Percentiles rank a stretch among this genome's conserved stretches.
Evolutionary conservation across 306 rosid species (phyloP).

Genomic region (Sphenostylis stenocarpa): DNA sequence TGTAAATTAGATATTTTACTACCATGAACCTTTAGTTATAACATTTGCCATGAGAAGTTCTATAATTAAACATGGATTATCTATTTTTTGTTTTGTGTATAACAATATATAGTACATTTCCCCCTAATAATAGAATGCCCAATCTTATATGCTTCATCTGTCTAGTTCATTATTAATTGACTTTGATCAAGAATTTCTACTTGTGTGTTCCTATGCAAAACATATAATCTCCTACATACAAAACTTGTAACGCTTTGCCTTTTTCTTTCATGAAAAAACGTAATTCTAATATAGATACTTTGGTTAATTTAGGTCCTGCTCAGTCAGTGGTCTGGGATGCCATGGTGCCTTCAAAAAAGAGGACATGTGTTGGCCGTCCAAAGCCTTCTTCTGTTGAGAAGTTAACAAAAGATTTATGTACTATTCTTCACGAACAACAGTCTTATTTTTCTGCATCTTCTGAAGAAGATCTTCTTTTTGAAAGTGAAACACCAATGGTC

Average conservation of each 20-base stretch:
- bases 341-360: constrained; percentile 85
- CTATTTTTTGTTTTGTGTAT: background rate
- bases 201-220: background rate
- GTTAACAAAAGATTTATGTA: constrained; percentile 88
- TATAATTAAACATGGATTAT: background rate
- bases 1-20: constrained; percentile 1
- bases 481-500: constrained; percentile 89
- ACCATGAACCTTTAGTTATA: constrained; percentile 14
- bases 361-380: constrained; percentile 83
- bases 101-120: background rate
- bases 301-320: constrained; percentile 73
- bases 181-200: background rate
- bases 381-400: constrained; percentile 91
- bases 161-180: constrained; percentile 22
- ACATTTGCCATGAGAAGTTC: background rate
- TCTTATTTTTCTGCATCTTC: constrained; percentile 88
- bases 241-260: background rate
- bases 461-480: constrained; percentile 89
- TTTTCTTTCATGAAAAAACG: background rate
- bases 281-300: constrained; percentile 29
- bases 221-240: constrained; percentile 9
- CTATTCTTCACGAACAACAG: constrained; percentile 90
- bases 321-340: constrained; percentile 93
- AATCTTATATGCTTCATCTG: constrained; percentile 3
- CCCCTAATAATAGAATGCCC: background rate